phyloP scores from a whole-genome alignment of 1,284 basidiomycete genomes.

The Ganoderma lingzhi region DNA sequence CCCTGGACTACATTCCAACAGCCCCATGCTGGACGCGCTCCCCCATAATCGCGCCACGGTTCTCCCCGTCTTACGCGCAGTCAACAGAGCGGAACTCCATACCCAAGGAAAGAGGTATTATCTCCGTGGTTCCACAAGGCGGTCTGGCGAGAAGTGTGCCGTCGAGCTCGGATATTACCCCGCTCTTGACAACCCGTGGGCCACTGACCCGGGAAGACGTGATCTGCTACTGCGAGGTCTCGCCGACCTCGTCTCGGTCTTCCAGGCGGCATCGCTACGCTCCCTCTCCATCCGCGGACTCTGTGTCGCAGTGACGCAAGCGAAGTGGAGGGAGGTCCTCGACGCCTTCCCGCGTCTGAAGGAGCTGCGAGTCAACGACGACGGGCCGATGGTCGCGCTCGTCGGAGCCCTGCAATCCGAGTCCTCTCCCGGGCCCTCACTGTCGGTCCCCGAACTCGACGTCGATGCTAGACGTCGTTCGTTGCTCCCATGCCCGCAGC shows the following conservation, averaged over 20 bases:
- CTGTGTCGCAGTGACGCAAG: neutral
- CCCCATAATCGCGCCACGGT: neutral
- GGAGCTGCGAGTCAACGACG: neutral
- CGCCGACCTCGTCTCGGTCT: neutral
- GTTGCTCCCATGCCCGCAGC: neutral
- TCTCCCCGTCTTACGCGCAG: neutral
- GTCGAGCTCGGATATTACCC: neutral
- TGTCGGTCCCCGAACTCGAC: neutral
- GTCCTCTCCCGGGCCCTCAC: neutral
- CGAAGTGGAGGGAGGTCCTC: neutral
- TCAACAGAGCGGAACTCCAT: neutral
- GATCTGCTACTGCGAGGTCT: neutral
- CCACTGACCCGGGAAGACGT: neutral
- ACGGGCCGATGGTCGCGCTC: slow-evolving; percentile 3
- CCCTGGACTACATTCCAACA: neutral
- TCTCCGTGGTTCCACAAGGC: neutral
- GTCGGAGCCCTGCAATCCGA: neutral
- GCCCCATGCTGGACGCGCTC: neutral
- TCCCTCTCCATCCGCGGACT: neutral
- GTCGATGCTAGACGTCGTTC: neutral
- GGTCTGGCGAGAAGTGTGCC: neutral
- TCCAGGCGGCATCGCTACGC: neutral
- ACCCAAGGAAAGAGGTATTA: neutral
- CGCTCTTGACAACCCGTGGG: neutral
- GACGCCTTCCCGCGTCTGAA: neutral